Evolutionary conservation across 768 basidiomycete genomes (phyloP).

Genomic region (Amanita subjunquillea): DNA sequence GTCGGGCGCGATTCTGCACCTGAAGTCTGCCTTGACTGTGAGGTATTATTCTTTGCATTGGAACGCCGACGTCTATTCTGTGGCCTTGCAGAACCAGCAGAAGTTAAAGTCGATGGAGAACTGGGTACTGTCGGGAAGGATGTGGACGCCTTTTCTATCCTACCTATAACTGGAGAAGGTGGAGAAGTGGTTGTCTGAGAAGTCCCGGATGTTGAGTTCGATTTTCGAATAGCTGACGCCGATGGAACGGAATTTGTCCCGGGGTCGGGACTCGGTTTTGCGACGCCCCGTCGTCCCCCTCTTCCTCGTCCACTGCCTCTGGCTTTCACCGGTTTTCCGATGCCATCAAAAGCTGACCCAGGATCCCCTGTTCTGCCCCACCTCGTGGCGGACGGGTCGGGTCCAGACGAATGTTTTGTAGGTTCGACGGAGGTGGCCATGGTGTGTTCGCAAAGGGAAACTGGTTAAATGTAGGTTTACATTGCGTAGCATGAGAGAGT

Average conservation of each 20-base stretch:
- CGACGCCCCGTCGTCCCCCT: slow-evolving; percentile 19
- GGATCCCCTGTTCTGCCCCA: slow-evolving; percentile 39
- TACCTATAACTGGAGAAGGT: slow-evolving; percentile 7
- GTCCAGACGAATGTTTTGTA: slow-evolving; percentile 14
- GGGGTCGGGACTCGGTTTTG: slow-evolving; percentile 12
- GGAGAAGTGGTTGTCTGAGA: slow-evolving; percentile 8
- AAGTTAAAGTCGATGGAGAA: slow-evolving; percentile 21
- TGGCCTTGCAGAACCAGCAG: slow-evolving; percentile 15
- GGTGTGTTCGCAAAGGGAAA: slow-evolving; percentile 4
- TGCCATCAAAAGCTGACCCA: slow-evolving; percentile 36
- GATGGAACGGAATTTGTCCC: background rate
- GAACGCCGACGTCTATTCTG: slow-evolving; percentile 44
- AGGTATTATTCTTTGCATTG: slow-evolving; percentile 20
- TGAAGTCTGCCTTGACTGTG: background rate
- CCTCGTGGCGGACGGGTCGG: slow-evolving; percentile 22
- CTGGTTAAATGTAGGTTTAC: background rate
- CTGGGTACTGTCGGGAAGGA: slow-evolving; percentile 12
- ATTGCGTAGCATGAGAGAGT: background rate
- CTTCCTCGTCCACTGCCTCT: slow-evolving; percentile 27
- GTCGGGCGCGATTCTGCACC: background rate
- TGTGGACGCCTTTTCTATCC: slow-evolving; percentile 14
- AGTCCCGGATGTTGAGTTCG: slow-evolving; percentile 5
- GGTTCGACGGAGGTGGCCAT: slow-evolving; percentile 35
- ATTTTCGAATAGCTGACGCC: background rate
- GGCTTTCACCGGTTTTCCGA: slow-evolving; percentile 26